phyloP scores from a whole-genome alignment of 108 stramenopile genomes.

The Parietichytrium sp. region DNA sequence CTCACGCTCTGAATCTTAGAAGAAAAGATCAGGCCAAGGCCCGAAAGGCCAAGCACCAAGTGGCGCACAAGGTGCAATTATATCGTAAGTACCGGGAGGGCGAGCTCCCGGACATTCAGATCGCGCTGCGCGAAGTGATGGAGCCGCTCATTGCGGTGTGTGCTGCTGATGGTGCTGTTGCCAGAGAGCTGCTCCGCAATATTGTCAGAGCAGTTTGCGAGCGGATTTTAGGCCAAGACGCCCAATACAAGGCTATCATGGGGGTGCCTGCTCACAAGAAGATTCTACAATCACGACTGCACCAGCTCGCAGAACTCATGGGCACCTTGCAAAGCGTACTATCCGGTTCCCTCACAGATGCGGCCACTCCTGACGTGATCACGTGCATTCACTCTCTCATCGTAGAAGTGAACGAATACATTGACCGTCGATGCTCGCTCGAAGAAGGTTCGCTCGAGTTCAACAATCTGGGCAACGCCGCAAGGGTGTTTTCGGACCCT shows the following conservation, averaged over 20 bases:
- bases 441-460: not conserved
- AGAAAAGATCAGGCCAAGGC: not conserved
- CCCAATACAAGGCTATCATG: not conserved
- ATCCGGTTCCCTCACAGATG: not conserved
- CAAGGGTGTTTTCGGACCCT: not conserved
- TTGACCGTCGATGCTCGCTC: not conserved
- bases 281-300: not conserved
- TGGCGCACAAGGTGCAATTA: conserved; percentile 40
- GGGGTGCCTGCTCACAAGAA: not conserved
- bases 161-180: conserved; percentile 47
- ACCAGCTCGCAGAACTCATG: not conserved
- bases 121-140: conserved; percentile 50
- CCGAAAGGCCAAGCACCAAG: not conserved
- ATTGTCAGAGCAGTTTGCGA: conserved; percentile 42
- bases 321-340: conserved; percentile 14
- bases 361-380: conserved; percentile 45
- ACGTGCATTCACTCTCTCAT: conserved; percentile 44
- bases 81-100: conserved; percentile 56
- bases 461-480: too few relatives aligned
- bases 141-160: conserved; percentile 53
- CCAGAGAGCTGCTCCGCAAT: conserved; percentile 44
- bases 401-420: conserved; percentile 3
- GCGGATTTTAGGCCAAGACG: not conserved
- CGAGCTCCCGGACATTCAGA: conserved; percentile 57
- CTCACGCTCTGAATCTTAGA: not conserved